Evolutionary conservation across 2,329 filamentous ascomycete genomes (phyloP).

Genomic region (Fusarium succisae): DNA sequence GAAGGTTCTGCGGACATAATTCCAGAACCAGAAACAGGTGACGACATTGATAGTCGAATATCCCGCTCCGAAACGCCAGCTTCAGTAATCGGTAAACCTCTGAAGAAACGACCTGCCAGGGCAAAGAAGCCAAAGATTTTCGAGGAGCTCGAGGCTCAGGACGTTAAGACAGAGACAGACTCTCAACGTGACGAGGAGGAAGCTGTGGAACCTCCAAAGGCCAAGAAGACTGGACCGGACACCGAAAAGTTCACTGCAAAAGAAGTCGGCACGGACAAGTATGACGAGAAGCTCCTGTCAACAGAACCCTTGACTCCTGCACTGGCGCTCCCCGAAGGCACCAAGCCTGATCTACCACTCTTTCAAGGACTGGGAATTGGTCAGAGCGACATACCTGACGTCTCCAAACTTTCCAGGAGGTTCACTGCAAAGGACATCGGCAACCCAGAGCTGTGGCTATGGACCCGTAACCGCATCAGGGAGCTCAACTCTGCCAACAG

Average conservation of each 20-base stretch:
- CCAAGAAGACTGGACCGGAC: conserved; percentile 16
- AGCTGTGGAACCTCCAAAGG: conserved; percentile 22
- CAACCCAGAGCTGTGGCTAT: conserved; percentile 65
- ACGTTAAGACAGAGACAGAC: conserved; percentile 62
- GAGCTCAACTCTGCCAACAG: conserved; percentile 59
- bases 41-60: conserved; percentile 53
- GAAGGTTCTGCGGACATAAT: conserved; percentile 61
- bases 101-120: conserved; percentile 66
- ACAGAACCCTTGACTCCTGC: conserved; percentile 57
- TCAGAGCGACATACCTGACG: conserved; percentile 58
- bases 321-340: conserved; percentile 55
- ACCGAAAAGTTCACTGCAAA: conserved; percentile 39
- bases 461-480: conserved; percentile 64
- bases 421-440: conserved; percentile 56
- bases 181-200: conserved; percentile 53
- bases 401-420: conserved; percentile 59
- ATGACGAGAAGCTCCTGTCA: conserved; percentile 60
- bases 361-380: conserved; percentile 57
- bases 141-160: conserved; percentile 71
- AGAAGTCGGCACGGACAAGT: conserved; percentile 51
- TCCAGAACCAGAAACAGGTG: conserved; percentile 57
- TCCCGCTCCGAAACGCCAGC: conserved; percentile 60
- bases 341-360: conserved; percentile 57
- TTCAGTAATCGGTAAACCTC: conserved; percentile 54
- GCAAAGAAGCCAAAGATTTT: conserved; percentile 81